phyloP scores from a whole-genome alignment of 2,329 filamentous ascomycete genomes.

The Colletotrichum tropicicola region DNA sequence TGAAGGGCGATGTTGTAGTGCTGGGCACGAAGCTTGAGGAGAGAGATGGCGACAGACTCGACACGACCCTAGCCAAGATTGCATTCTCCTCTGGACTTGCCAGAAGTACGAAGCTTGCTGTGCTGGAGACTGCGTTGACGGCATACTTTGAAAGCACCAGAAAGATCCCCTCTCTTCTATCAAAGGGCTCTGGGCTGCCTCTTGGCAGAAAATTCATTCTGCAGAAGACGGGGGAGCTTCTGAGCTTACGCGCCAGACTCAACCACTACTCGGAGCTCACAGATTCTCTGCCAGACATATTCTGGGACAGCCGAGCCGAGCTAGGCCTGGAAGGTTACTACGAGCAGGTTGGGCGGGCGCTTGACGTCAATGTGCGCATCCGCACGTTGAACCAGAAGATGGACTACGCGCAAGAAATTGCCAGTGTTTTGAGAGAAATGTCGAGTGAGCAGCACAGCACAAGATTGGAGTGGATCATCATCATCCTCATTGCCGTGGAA shows the following conservation, averaged over 20 bases:
- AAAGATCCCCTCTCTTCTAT: conserved; percentile 81
- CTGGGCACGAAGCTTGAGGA: conserved; percentile 77
- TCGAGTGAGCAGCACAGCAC: conserved; percentile 91
- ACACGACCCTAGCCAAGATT: conserved; percentile 86
- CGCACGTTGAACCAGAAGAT: conserved; percentile 95
- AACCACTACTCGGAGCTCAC: conserved; percentile 98
- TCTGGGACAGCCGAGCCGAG: conserved; percentile 93
- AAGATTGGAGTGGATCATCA: conserved; percentile 94
- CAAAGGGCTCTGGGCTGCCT: conserved; percentile 61
- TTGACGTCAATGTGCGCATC: conserved; percentile 93
- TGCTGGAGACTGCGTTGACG: conserved; percentile 83
- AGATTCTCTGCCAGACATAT: conserved; percentile 92
- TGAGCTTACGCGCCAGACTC: conserved; percentile 88
- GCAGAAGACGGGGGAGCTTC: conserved; percentile 90
- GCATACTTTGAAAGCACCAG: conserved; percentile 90
- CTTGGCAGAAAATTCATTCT: conserved; percentile 79
- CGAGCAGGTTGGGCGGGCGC: conserved; percentile 86
- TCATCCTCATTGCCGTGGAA: conserved; percentile 90
- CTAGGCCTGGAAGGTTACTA: conserved; percentile 94
- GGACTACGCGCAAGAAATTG: conserved; percentile 97
- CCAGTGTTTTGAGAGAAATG: conserved; percentile 85
- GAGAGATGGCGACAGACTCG: conserved; percentile 54
- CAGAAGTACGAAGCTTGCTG: conserved; percentile 90
- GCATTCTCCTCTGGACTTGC: conserved; percentile 96
- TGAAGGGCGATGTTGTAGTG: conserved; percentile 89